Evolutionary conservation across 768 basidiomycete genomes (phyloP), one percentile per base, ranked within the genome.

Genomic region (Trametes coccinea): DNA sequence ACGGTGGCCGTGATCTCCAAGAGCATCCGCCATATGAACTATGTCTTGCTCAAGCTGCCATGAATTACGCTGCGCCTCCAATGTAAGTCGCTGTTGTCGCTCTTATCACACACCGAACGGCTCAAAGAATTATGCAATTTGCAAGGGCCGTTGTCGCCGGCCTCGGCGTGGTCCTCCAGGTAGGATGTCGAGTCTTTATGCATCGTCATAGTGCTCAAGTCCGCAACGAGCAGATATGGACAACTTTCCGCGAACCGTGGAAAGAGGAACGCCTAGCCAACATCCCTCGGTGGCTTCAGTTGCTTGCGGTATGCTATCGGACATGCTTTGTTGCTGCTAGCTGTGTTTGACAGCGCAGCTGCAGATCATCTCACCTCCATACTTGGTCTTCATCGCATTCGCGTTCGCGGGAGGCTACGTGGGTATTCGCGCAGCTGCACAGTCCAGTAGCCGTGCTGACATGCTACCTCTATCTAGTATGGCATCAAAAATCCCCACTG

Each of bases 1-100:
- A 79, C 58, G 50, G 66, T 16, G 73, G 77, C 22, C 59, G 63
- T 11, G 50, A 66, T 52, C 69, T 69, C 56, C 64, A 60, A 11
- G 56, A 59, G 13, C 62, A 69, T 49, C 72, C 72, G 14, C 67
- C 75, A 10, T 59, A 59, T n/a, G 63, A 60, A 7, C 56, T 84
- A 10, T 87, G 85, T 64, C 67, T 77, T 44, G 73, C 74, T 0
- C 85, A 87, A 71, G 80, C 84, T 4, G 78, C 79, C 27, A 75
- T 85, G 77, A 73, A 82, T 17, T 75, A 82, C 53, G 84, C 82
- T 1, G 75, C 81, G 1, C 76, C 83, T 51, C 79, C 84, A 0
- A 84, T 84, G 85, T 85, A 56, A 47, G 79, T 72, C 13, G 33
- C 56, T 7, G 56, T 7, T 40, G 30, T 50, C 30, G 3, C 5